These are phyloP conservation scores for Rheum nobile DNA, from an alignment of 148 eudicot species.

Conservation along the genomic window DNA sequence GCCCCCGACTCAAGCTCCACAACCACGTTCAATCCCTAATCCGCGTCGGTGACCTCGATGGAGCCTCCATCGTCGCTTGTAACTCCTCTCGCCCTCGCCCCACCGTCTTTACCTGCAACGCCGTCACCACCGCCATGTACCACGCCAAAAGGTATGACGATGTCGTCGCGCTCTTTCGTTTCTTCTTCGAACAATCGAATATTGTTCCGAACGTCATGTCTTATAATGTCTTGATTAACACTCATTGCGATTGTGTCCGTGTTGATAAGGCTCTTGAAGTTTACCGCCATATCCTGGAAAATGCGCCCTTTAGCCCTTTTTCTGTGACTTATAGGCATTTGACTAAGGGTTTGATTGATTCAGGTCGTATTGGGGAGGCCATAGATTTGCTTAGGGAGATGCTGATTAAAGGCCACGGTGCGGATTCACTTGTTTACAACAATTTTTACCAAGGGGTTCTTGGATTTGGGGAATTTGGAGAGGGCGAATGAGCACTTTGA, in stretches of 20 bases:
- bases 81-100: constrained; percentile 53
- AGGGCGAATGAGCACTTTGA: constrained; percentile 74
- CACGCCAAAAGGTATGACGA: constrained; percentile 42
- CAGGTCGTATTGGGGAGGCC: constrained; percentile 47
- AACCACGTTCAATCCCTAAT: constrained; percentile 76
- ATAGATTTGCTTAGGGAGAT: constrained; percentile 54
- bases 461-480: constrained; percentile 48
- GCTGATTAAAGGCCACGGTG: constrained; percentile 63
- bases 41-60: constrained; percentile 63
- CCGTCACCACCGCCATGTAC: constrained; percentile 56
- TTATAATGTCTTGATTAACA: constrained; percentile 39
- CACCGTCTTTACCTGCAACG: constrained; percentile 87
- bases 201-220: constrained; percentile 66
- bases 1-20: constrained; percentile 77
- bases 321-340: constrained; percentile 55
- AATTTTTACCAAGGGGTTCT: constrained; percentile 62
- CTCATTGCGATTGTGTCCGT: constrained; percentile 39
- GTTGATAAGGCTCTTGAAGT: constrained; percentile 41
- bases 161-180: constrained; percentile 44
- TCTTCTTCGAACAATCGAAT: constrained; percentile 47
- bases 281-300: constrained; percentile 27
- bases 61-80: constrained; percentile 54
- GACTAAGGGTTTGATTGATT: constrained; percentile 58
- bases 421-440: constrained; percentile 65
- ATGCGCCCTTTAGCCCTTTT: constrained; percentile 63